Base-by-base conservation (phyloP, 169 alveolate species). In the Plasmodium relictum region DNA sequence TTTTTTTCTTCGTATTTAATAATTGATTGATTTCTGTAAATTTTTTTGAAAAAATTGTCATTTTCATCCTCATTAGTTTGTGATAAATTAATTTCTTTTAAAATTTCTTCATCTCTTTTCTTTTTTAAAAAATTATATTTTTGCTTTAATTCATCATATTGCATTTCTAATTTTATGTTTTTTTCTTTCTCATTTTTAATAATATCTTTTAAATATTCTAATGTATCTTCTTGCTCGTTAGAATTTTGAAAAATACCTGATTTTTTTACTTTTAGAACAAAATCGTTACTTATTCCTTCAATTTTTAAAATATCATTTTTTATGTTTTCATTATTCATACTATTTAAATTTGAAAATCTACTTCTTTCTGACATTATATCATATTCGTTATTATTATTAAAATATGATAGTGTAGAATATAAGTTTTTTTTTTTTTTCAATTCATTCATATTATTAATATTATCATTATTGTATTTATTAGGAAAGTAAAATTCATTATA, bases 141-240 rank as follows among this genome's bases (percentile, higher is more conserved):
- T 80, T 80, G 90, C 20, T 80, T 80, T 45, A 80, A 24, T 52
- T 80, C 90, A 54, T 80, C 83, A 80, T 80, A 80, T 61, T 66
- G 56, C 26, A 80, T 18, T 45, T 80, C 90, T 58, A 80, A 68
- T 41, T 66, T 80, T 14, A 66, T 39, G 26, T 80, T 66, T 54
- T 80, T 80, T n/a, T 68, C 78, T 70, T 80, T 80, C 52, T 80
- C 90, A 26, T 12, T 66, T 80, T 80, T 80, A 18, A 80, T 45
- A 9, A 80, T 12, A 12, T 26, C 44, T 61, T 80, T 80, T 65
- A 80, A 66, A 66, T 80, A 80, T 22, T 66, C 73, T n/a, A 80
- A 22, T 26, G 41, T 44, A 66, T 66, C 62, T 12, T 66, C 72
- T 24, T 80, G 56, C 2, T 80, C 90, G n/a, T 24, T 65, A 10